Evolutionary conservation across 1,284 basidiomycete species (phyloP).

Genomic region (Rhodofomes roseus): DNA sequence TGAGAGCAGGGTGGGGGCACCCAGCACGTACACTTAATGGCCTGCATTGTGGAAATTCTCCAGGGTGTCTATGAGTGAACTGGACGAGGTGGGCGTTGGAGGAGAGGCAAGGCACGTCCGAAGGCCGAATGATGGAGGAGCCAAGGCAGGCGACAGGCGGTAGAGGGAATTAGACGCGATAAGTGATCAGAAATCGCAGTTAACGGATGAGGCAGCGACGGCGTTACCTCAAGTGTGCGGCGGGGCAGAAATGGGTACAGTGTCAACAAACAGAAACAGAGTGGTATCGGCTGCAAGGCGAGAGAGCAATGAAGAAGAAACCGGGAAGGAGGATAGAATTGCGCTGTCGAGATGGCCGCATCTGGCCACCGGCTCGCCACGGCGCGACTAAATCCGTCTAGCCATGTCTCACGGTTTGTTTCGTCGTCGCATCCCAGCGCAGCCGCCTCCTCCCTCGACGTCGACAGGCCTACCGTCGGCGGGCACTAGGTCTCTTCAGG

Average conservation of each 20-base stretch:
- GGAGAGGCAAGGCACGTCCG: slow-evolving; percentile 3
- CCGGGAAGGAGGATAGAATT: slow-evolving; percentile 21
- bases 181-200: slow-evolving; percentile 10
- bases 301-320: slow-evolving; percentile 19
- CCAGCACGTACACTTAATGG: slow-evolving; percentile 35
- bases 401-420: not conserved
- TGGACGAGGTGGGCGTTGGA: not conserved
- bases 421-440: not conserved
- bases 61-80: slow-evolving; percentile 16
- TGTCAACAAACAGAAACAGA: slow-evolving; percentile 8
- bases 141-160: not conserved
- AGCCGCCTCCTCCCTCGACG: not conserved
- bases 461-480: not conserved
- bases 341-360: slow-evolving; percentile 18
- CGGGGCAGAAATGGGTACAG: slow-evolving; percentile 7
- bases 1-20: slow-evolving; percentile 2
- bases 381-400: slow-evolving; percentile 8
- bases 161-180: slow-evolving; percentile 10
- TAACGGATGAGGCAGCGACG: not conserved
- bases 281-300: slow-evolving; percentile 12
- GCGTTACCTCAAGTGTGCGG: slow-evolving; percentile 2
- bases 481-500: not conserved
- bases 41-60: slow-evolving; percentile 35
- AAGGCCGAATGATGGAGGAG: not conserved
- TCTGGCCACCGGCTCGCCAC: slow-evolving; percentile 5